These are phyloP conservation scores for Sporobolus alterniflorus DNA, from an alignment of 202 grass and related monocot genomes.

Conservation along the genomic window DNA sequence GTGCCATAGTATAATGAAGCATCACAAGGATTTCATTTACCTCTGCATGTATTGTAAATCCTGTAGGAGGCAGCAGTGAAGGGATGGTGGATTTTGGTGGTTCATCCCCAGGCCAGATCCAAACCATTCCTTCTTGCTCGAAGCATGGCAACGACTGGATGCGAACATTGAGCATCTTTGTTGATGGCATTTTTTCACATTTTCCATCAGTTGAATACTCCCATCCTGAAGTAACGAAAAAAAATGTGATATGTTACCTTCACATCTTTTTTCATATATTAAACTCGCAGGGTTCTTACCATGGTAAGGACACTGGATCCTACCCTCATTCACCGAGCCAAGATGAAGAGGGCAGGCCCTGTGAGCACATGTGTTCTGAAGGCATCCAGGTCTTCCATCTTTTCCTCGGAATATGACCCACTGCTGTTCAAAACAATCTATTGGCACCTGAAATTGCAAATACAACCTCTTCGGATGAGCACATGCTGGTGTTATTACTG, in stretches of 20 bases:
- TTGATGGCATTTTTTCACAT: conserved; percentile 99
- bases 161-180: conserved; percentile 69
- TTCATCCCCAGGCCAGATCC: conserved; percentile 91
- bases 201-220: conserved; percentile 94
- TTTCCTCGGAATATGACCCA: conserved; percentile 98
- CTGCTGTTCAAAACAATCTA: conserved; percentile 96
- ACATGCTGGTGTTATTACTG: not conserved
- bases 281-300: conserved; percentile 51
- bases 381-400: conserved; percentile 83
- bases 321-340: conserved; percentile 87
- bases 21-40: conserved; percentile 42
- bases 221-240: conserved; percentile 66
- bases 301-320: conserved; percentile 97
- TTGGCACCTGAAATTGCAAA: conserved; percentile 67
- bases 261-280: too few species aligned
- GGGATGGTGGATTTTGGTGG: conserved; percentile 75
- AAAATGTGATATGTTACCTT: not conserved
- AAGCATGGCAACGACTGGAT: conserved; percentile 88
- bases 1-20: not conserved
- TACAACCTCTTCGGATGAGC: conserved; percentile 4
- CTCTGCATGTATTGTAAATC: conserved; percentile 91
- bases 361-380: conserved; percentile 98
- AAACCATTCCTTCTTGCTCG: conserved; percentile 98
- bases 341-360: conserved; percentile 98
- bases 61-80: conserved; percentile 83